Conservation (phyloP, 2,329 filamentous ascomycete species). For the Botryosphaeria dothidea region DNA sequence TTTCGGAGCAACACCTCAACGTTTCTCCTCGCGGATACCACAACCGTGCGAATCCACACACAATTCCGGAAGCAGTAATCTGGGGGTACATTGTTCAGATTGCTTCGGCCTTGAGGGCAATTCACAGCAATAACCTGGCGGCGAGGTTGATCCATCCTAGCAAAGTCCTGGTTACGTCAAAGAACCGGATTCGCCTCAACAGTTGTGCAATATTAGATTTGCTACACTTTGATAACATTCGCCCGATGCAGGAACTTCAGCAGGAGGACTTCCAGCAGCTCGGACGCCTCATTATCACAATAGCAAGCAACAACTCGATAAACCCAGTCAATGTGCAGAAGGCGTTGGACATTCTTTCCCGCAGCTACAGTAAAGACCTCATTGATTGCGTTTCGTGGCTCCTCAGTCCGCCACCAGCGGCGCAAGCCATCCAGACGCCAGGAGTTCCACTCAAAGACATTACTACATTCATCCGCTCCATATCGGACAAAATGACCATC, state of each 20-base stretch:
- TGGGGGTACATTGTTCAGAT: constrained; percentile 95
- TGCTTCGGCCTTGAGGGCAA: constrained; percentile 80
- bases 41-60: constrained; percentile 23
- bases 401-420: constrained; percentile 62
- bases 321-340: constrained; percentile 65
- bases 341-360: constrained; percentile 41
- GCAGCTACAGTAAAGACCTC: constrained; percentile 75
- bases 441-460: constrained; percentile 64
- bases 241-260: constrained; percentile 73
- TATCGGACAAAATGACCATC: constrained; percentile 74
- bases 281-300: constrained; percentile 77
- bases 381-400: constrained; percentile 82
- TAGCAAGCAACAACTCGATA: constrained; percentile 69
- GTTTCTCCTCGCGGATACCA: constrained; percentile 22
- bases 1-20: constrained; percentile 77
- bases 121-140: constrained; percentile 79
- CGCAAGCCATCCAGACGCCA: constrained; percentile 29
- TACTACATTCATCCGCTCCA: constrained; percentile 75
- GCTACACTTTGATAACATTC: constrained; percentile 73
- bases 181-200: constrained; percentile 84
- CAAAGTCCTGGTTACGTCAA: constrained; percentile 88
- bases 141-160: constrained; percentile 82
- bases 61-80: constrained; percentile 57
- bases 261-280: constrained; percentile 85
- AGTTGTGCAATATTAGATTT: constrained; percentile 90